Percentiles rank a stretch among this genome's conserved stretches.
These are phyloP conservation scores for Leucoagaricus sp. DNA, from an alignment of 1,284 basidiomycete genomes.

Conservation along the genomic window DNA sequence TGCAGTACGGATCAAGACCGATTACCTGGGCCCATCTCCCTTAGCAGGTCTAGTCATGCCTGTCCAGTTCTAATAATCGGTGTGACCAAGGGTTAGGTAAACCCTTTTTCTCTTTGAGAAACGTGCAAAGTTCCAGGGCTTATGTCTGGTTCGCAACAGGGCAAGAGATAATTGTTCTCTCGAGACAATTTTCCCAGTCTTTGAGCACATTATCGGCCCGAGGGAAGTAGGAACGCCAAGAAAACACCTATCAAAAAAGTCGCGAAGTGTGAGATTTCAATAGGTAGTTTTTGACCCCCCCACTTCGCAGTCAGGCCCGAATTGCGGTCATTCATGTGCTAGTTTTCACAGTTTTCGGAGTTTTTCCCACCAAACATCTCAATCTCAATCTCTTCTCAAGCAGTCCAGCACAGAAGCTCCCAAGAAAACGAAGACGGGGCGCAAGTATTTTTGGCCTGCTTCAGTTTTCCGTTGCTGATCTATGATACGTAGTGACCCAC, in stretches of 20 bases:
- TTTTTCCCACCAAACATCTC: constrained; percentile 12
- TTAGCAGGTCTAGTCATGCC: too few species aligned
- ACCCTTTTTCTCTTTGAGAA: too few species aligned
- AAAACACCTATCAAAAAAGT: constrained; percentile 4
- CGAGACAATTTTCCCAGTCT: too few species aligned
- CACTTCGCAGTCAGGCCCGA: constrained; percentile 12
- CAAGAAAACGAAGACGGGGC: background rate
- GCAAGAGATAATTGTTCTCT: too few species aligned
- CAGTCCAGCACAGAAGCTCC: background rate
- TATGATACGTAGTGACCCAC: background rate
- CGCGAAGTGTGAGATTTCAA: constrained; percentile 4
- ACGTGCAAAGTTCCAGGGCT: too few species aligned
- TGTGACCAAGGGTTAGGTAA: too few species aligned
- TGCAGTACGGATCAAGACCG: background rate
- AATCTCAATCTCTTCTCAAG: background rate
- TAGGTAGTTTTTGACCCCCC: background rate
- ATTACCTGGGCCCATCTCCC: background rate
- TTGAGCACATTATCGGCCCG: too few species aligned
- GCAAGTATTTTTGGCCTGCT: constrained; percentile 4
- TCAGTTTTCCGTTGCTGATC: constrained; percentile 5
- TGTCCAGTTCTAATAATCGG: too few species aligned
- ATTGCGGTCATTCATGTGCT: constrained; percentile 6
- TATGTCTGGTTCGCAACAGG: too few species aligned
- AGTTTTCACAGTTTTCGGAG: background rate
- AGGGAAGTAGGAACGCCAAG: too few species aligned